Conservation (phyloP, 2,329 filamentous ascomycete species). For the Penicillium psychrosexuale region DNA sequence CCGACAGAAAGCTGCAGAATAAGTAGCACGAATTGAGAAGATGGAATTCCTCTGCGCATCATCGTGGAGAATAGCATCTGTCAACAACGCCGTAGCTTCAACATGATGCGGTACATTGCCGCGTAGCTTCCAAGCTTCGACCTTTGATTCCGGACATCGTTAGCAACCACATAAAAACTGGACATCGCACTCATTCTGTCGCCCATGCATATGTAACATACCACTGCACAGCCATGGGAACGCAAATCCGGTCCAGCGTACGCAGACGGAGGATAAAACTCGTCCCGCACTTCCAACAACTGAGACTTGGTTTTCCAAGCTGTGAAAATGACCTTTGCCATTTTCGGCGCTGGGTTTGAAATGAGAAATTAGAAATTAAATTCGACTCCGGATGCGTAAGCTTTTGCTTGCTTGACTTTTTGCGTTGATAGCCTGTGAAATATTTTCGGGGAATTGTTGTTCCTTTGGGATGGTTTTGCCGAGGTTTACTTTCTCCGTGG, state of each 20-base stretch:
- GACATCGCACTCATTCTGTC: neutral
- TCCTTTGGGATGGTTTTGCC: constrained; percentile 19
- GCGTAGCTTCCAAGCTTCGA: constrained; percentile 46
- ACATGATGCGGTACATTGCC: constrained; percentile 46
- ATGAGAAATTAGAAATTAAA: neutral
- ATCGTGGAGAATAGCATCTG: constrained; percentile 47
- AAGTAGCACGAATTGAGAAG: constrained; percentile 46
- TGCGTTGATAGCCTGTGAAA: constrained; percentile 10
- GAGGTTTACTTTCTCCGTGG: neutral
- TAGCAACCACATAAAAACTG: neutral
- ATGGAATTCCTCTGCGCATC: constrained; percentile 41
- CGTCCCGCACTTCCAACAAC: constrained; percentile 36
- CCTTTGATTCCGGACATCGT: constrained; percentile 25
- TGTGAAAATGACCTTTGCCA: constrained; percentile 43
- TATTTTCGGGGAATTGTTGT: constrained; percentile 21
- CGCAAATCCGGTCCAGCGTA: constrained; percentile 39
- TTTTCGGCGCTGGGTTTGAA: constrained; percentile 13
- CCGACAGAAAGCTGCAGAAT: constrained; percentile 47
- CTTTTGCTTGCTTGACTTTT: constrained; percentile 1
- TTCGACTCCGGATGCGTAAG: neutral
- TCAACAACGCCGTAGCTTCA: constrained; percentile 47
- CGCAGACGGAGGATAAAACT: constrained; percentile 39
- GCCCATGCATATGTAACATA: constrained; percentile 23
- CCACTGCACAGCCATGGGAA: constrained; percentile 38
- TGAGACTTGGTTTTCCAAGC: constrained; percentile 42